A percentile compares a stretch with the other conserved stretches of the same genome.
These are phyloP conservation scores for Cercospora zeina DNA, from an alignment of 2,329 filamentous ascomycete genomes.

Conservation along the genomic window DNA sequence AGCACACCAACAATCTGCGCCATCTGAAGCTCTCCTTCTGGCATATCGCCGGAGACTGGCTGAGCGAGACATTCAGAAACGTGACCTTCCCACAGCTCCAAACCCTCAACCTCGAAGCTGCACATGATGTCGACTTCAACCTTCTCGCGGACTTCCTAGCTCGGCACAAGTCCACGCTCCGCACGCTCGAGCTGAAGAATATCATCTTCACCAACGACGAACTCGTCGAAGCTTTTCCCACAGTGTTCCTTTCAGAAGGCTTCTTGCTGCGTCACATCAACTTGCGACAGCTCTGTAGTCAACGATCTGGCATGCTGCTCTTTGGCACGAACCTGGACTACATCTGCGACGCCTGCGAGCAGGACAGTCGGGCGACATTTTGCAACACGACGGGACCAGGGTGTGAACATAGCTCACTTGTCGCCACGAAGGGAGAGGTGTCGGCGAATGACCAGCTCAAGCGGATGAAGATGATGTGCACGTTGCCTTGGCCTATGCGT, in stretches of 20 bases:
- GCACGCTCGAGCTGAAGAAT: conserved; percentile 10
- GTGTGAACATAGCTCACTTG: conserved; percentile 14
- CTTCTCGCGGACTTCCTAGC: conserved; percentile 14
- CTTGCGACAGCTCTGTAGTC: conserved; percentile 18
- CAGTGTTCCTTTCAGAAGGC: conserved; percentile 7
- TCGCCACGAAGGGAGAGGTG: conserved; percentile 3
- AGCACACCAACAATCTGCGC: conserved; percentile 10
- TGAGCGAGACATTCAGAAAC: conserved; percentile 9
- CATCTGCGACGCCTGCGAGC: conserved; percentile 14
- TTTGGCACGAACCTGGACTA: conserved; percentile 10
- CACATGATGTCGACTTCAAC: conserved; percentile 5
- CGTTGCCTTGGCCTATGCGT: conserved; percentile 8
- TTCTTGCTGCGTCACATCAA: conserved; percentile 15
- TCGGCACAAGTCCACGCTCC: conserved; percentile 16
- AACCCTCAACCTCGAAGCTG: conserved; percentile 11
- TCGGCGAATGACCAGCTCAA: conserved; percentile 3
- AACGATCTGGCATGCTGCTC: conserved; percentile 14
- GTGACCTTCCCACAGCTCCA: conserved; percentile 16
- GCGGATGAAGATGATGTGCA: neutral
- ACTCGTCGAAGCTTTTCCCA: conserved; percentile 2
- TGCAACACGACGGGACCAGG: conserved; percentile 8
- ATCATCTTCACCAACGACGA: conserved; percentile 19
- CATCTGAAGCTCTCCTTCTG: conserved; percentile 18
- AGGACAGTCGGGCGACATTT: conserved; percentile 14
- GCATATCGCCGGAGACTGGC: conserved; percentile 11